Evolutionary conservation across 768 basidiomycete genomes (phyloP).

Genomic region (Lepiota venenata): DNA sequence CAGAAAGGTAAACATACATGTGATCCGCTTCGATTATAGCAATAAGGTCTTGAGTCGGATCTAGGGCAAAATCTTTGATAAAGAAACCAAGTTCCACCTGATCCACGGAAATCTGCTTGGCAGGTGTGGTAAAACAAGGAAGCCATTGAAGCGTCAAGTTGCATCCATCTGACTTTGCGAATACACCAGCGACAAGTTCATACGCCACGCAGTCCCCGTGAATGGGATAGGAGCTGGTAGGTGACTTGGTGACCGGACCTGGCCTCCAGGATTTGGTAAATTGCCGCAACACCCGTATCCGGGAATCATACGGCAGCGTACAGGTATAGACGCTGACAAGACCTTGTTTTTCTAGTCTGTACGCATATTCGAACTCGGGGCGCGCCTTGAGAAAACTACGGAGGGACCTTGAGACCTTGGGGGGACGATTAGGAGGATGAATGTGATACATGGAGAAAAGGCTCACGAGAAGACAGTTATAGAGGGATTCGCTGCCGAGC

Average conservation of each 20-base stretch:
- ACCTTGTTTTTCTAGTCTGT: constrained; percentile 6
- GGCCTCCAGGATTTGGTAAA: neutral
- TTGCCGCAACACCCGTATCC: neutral
- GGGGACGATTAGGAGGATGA: neutral
- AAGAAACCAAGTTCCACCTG: constrained; percentile 32
- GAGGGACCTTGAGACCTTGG: constrained; percentile 3
- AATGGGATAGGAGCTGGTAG: constrained; percentile 1
- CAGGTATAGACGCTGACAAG: neutral
- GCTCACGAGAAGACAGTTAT: neutral
- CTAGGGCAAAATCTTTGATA: constrained; percentile 59
- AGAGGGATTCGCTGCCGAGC: neutral
- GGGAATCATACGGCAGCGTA: neutral
- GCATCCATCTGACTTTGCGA: constrained; percentile 37
- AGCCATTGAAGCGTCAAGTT: constrained; percentile 21
- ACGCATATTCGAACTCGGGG: constrained; percentile 6
- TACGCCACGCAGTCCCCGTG: constrained; percentile 38
- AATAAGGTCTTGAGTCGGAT: constrained; percentile 61
- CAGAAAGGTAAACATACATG: constrained; percentile 7
- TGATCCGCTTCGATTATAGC: constrained; percentile 31
- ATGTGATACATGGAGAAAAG: neutral
- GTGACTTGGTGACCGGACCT: neutral
- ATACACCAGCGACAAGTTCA: constrained; percentile 58
- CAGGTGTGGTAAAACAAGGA: constrained; percentile 19
- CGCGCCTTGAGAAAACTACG: neutral
- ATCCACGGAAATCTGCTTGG: constrained; percentile 17